Evolutionary conservation across 805 yeast species (phyloP).

Genomic region (Candida endomychidarum): DNA sequence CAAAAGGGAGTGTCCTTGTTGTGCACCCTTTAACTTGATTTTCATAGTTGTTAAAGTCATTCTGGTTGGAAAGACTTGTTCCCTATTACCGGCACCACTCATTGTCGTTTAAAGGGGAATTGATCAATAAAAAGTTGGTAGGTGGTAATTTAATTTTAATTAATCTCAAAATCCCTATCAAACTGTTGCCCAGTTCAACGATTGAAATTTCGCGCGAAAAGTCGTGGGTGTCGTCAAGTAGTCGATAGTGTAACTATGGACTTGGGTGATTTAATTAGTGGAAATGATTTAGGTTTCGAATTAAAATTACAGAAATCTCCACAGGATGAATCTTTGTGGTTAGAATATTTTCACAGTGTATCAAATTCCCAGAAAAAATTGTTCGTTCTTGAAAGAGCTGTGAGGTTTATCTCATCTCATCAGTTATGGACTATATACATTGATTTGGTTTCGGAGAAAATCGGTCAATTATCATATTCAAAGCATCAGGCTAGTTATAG

Average conservation of each 20-base stretch:
- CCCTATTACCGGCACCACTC: slow-evolving; percentile 80
- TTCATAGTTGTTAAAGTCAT: slow-evolving; percentile 97
- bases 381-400: slow-evolving; percentile 55
- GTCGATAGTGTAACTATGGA: slow-evolving; percentile 14
- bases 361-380: slow-evolving; percentile 32
- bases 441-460: slow-evolving; percentile 35
- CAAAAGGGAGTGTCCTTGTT: slow-evolving; percentile 89
- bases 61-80: slow-evolving; percentile 95
- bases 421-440: slow-evolving; percentile 57
- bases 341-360: slow-evolving; percentile 34
- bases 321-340: slow-evolving; percentile 42
- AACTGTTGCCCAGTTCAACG: slow-evolving; percentile 1
- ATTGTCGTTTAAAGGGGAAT: slow-evolving; percentile 23
- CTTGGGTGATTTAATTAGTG: slow-evolving; percentile 17
- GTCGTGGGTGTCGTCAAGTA: neutral
- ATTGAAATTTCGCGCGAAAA: slow-evolving; percentile 7
- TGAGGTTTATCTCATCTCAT: slow-evolving; percentile 43
- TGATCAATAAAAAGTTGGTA: neutral
- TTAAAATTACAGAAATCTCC: slow-evolving; percentile 33
- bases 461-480: slow-evolving; percentile 19
- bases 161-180: neutral
- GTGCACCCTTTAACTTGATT: slow-evolving; percentile 93
- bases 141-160: neutral
- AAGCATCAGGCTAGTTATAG: slow-evolving; percentile 29
- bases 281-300: slow-evolving; percentile 38